Evolutionary conservation across 2,329 filamentous ascomycete genomes (phyloP), one percentile per base, ranked within the genome.

Genomic region (Fusarium cicatricum): DNA sequence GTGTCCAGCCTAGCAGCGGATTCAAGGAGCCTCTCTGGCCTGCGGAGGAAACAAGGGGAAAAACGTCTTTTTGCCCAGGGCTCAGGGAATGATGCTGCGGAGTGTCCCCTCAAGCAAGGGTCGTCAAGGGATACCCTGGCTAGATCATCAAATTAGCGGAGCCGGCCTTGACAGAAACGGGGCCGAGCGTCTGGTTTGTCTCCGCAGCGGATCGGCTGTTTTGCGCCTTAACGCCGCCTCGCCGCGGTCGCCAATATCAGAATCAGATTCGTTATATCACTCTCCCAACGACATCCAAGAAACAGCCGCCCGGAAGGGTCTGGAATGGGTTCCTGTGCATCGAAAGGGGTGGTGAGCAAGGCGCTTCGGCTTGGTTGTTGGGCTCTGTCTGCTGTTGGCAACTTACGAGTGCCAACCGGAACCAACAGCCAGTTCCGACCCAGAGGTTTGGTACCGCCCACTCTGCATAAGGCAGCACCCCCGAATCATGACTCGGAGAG

Each of bases 381-480:
- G 50, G 48, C 7, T 51, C n/a, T n/a, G n/a, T 53, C 40, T 61
- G 57, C 44, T 63, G 65, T 42, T 48, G 47, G 26, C 31, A 67
- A 66, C 62, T 52, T 68, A 68, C 65, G 60, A 67, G 62, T 56
- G 57, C 46, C 55, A 58, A 47, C 57, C 46, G 14, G 40, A 38
- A 47, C 33, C 41, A 57, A 55, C 37, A 49, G 48, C 37, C 44
- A 60, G 36, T 59, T 60, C 62, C 64, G 65, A 63, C 64, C 71
- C 71, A 64, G 65, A 48, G 62, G 58, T 67, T 55, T 65, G 71
- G 71, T 70, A 70, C 66, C 69, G 69, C 69, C 54, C 64, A 62
- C 49, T 64, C 51, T 71, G 67, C 68, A 70, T 70, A 52, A 67
- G 21, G 21, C 21, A 41, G 42, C 46, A 62, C 57, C 49, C n/a